These are phyloP conservation scores for Chrysoporthe puriensis DNA, from an alignment of 2,329 filamentous ascomycete species.

Conservation along the genomic window DNA sequence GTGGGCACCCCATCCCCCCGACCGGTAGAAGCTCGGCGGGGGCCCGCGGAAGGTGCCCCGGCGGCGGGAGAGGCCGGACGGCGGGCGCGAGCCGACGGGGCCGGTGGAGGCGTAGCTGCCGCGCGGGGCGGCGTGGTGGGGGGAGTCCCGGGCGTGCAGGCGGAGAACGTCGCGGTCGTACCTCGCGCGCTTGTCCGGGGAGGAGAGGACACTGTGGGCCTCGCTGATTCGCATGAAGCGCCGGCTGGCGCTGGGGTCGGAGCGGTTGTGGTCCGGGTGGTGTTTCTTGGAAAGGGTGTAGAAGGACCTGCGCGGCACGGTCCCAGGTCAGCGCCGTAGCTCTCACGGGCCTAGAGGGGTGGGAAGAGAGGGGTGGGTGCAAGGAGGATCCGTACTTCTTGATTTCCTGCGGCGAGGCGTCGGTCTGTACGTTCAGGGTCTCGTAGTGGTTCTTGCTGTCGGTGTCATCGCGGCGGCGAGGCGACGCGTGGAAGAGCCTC, in stretches of 20 bases:
- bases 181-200: conserved; percentile 71
- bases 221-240: conserved; percentile 85
- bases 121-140: conserved; percentile 31
- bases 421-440: conserved; percentile 70
- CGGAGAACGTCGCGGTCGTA: conserved; percentile 77
- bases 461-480: conserved; percentile 34
- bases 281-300: conserved; percentile 88
- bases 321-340: conserved; percentile 1
- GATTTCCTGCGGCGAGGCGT: conserved; percentile 75
- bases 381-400: conserved; percentile 66
- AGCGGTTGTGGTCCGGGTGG: conserved; percentile 88
- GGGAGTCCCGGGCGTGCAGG: conserved; percentile 39
- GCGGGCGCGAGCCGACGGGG: conserved; percentile 74
- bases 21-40: conserved; percentile 85
- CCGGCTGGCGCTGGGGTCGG: conserved; percentile 70
- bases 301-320: conserved; percentile 62
- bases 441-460: conserved; percentile 74
- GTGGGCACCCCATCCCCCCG: conserved; percentile 76
- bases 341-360: not conserved
- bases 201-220: conserved; percentile 78
- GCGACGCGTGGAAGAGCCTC: conserved; percentile 38
- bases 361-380: conserved; percentile 7
- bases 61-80: conserved; percentile 79
- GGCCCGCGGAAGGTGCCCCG: conserved; percentile 80
- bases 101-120: conserved; percentile 58